Evolutionary conservation across 768 basidiomycete genomes (phyloP), one percentile per base, ranked within the genome.

Genomic region (Cystobasidium tubakii): DNA sequence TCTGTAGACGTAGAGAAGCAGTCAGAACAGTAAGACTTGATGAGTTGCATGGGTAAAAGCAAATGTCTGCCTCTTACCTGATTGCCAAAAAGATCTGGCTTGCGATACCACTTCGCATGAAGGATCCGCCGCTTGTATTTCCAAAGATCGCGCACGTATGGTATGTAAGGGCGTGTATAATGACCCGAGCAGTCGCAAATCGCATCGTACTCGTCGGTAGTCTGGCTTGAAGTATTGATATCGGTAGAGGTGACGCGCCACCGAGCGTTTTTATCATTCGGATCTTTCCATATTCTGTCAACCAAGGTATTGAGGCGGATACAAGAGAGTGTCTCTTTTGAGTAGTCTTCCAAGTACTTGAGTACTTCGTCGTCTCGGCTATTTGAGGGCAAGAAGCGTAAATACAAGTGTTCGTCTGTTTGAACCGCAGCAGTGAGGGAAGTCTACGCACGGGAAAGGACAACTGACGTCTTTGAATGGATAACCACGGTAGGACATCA

Each of bases 101-200:
- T 53, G 4, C 79, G 76, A 63, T 80, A 83, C 78, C 78, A 82
- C 27, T 81, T 66, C 1, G 81, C 79, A 74, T 83, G 83, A 25
- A 79, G 25, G 12, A 82, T 62, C 53, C 78, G 67, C 0, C 81
- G 81, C 3, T 75, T 63, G 70, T 79, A 83, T 0, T 73, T 50
- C 78, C 64, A 75, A 25, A 83, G 66, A 0, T 81, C 82, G 1
- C 78, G 75, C 0, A 79, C 75, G 13, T 53, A 72, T 0, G 82
- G 82, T 6, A 83, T 77, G 74, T 78, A 82, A 0, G 80, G 79
- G 70, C 81, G 80, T 9, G 74, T 74, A 31, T 77, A 77, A 54
- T 83, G 82, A 1, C 82, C 82, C 73, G 81, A 82, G 6, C 80
- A 76, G 31, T 81, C 76, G 23, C 77, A 76, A 19, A 83, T 79